These are phyloP conservation scores for Boletus rufocinnamomeus DNA, from an alignment of 768 basidiomycete species.

Conservation along the genomic window DNA sequence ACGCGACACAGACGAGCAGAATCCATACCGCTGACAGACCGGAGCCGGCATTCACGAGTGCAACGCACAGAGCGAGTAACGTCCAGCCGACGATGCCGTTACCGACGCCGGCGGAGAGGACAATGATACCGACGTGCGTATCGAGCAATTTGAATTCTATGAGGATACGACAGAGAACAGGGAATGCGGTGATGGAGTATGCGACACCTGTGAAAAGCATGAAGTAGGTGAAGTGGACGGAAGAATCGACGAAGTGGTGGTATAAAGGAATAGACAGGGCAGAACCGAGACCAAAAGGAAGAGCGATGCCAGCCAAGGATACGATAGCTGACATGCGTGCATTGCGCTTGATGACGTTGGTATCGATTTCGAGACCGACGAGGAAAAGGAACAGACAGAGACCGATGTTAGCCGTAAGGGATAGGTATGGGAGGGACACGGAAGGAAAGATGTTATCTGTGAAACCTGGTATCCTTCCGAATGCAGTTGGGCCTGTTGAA, in stretches of 20 bases:
- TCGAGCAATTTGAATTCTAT: conserved; percentile 90
- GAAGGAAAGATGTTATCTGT: conserved; percentile 81
- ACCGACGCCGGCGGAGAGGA: conserved; percentile 89
- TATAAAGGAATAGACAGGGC: conserved; percentile 60
- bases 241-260: conserved; percentile 53
- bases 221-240: conserved; percentile 81
- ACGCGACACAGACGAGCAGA: conserved; percentile 76
- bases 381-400: conserved; percentile 88
- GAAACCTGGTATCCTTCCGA: conserved; percentile 88
- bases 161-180: conserved; percentile 83
- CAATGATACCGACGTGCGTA: conserved; percentile 90
- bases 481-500: conserved; percentile 47
- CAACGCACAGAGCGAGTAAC: conserved; percentile 86
- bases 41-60: conserved; percentile 84
- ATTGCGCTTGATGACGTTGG: conserved; percentile 74
- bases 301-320: conserved; percentile 77
- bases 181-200: conserved; percentile 86
- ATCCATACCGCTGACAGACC: conserved; percentile 87
- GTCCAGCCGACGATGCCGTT: conserved; percentile 89
- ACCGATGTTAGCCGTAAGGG: conserved; percentile 87
- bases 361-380: conserved; percentile 91
- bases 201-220: conserved; percentile 94
- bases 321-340: conserved; percentile 66
- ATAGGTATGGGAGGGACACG: conserved; percentile 72
- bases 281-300: conserved; percentile 88